Percentiles rank a stretch among this genome's conserved stretches.
These are phyloP conservation scores for Xylaria acuta DNA, from an alignment of 495 filamentous ascomycete genomes.

Conservation along the genomic window DNA sequence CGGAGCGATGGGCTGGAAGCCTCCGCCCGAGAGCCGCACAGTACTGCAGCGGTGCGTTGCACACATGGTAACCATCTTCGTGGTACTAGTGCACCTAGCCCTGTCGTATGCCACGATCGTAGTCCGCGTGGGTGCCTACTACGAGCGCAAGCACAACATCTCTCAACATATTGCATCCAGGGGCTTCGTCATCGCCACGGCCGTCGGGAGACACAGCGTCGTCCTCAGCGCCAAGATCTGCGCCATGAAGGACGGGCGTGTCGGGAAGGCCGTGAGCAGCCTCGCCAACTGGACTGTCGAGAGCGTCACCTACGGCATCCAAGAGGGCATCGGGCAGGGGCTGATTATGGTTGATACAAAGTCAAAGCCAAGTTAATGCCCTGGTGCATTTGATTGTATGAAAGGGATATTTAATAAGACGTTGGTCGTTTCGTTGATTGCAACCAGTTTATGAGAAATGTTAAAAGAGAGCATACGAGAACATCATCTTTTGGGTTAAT, in stretches of 20 bases:
- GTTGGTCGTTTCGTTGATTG: neutral
- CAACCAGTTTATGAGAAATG: neutral
- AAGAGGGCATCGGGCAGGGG: slow-evolving; percentile 69
- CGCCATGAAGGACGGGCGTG: slow-evolving; percentile 62
- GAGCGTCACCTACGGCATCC: slow-evolving; percentile 65
- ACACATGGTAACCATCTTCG: slow-evolving; percentile 59
- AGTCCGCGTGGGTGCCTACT: slow-evolving; percentile 58
- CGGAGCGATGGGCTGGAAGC: slow-evolving; percentile 27
- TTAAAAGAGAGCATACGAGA: neutral
- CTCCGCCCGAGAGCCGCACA: slow-evolving; percentile 39
- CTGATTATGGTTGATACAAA: slow-evolving; percentile 54
- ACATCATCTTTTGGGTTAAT: neutral
- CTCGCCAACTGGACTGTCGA: slow-evolving; percentile 63
- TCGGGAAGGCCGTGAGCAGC: slow-evolving; percentile 59
- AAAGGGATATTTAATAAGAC: neutral
- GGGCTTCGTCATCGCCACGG: slow-evolving; percentile 58
- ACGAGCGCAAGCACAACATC: slow-evolving; percentile 69
- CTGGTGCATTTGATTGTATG: neutral
- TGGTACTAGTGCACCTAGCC: slow-evolving; percentile 61
- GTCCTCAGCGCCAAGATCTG: slow-evolving; percentile 56
- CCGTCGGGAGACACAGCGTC: slow-evolving; percentile 57
- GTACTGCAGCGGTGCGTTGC: slow-evolving; percentile 66
- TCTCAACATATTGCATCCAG: slow-evolving; percentile 59
- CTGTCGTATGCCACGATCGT: slow-evolving; percentile 66
- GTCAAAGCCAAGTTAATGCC: neutral